Conservation (phyloP, 441 rosid species). For the Dalechampia spathulata region DNA sequence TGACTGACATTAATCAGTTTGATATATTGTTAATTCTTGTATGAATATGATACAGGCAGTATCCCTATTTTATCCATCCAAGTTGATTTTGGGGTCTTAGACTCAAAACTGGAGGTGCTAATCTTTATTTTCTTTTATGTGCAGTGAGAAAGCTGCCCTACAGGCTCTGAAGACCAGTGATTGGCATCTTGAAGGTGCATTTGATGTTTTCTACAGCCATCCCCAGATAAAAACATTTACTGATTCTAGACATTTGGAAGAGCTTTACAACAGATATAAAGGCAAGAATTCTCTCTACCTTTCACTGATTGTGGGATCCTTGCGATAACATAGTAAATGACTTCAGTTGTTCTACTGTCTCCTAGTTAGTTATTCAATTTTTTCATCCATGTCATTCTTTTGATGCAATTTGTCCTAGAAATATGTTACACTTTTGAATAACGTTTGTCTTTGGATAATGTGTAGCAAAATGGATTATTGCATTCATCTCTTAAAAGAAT, state of each 20-base stretch:
- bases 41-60: background rate
- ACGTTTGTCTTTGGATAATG: background rate
- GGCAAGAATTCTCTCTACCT: slow-evolving; percentile 30
- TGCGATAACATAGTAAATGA: background rate
- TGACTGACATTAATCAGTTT: background rate
- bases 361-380: background rate
- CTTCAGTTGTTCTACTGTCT: background rate
- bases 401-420: no score
- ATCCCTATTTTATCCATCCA: background rate
- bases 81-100: background rate
- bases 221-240: slow-evolving; percentile 65
- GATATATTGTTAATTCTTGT: background rate
- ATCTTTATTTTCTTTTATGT: slow-evolving; percentile 7
- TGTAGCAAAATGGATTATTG: background rate
- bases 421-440: no score
- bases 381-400: background rate
- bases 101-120: background rate
- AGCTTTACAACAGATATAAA: slow-evolving; percentile 87
- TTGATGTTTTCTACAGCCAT: slow-evolving; percentile 82
- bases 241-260: slow-evolving; percentile 83
- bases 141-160: slow-evolving; percentile 78
- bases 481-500: background rate
- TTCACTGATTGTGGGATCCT: background rate
- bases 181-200: slow-evolving; percentile 92
- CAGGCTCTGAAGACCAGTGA: slow-evolving; percentile 82